Conservation (phyloP, 371 early-diverging fungal species). For the Nematocida sp. region DNA sequence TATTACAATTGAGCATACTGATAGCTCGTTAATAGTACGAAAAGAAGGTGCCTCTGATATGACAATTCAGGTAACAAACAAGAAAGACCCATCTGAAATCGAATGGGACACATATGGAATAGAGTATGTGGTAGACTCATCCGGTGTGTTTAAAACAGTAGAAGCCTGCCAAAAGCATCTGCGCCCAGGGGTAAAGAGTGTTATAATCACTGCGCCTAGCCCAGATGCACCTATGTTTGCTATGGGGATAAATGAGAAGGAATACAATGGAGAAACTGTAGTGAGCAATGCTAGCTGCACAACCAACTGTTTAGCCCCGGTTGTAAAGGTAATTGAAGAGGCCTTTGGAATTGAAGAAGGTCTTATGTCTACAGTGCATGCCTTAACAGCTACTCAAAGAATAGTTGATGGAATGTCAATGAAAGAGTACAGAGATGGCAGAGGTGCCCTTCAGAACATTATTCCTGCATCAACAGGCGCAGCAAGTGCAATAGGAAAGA, state of each 20-base stretch:
- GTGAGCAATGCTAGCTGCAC: conserved; percentile 99
- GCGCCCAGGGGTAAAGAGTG: conserved; percentile 88
- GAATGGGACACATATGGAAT: conserved; percentile 82
- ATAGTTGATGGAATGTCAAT: conserved; percentile 95
- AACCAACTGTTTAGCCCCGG: conserved; percentile 97
- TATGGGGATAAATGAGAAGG: conserved; percentile 82
- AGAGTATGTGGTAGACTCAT: conserved; percentile 91
- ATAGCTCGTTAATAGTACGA: conserved; percentile 76
- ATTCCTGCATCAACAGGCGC: conserved; percentile 99
- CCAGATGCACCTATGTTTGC: conserved; percentile 77
- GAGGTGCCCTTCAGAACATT: conserved; percentile 93
- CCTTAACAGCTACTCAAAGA: conserved; percentile 96
- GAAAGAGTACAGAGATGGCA: conserved; percentile 91
- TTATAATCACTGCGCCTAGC: conserved; percentile 94
- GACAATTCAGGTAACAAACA: conserved; percentile 74
- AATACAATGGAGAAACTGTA: conserved; percentile 79
- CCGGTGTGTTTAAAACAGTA: conserved; percentile 88
- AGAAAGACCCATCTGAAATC: conserved; percentile 78
- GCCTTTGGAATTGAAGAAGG: conserved; percentile 79
- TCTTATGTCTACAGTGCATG: conserved; percentile 94
- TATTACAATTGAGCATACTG: conserved; percentile 41
- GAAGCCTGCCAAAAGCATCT: conserved; percentile 83
- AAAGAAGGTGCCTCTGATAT: conserved; percentile 79
- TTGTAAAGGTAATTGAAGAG: conserved; percentile 93
- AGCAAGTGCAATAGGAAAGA: conserved; percentile 96